Evolutionary conservation across 202 grass and related monocot species (phyloP), one percentile per base, ranked within the genome.

Genomic region (Panicum virgatum): DNA sequence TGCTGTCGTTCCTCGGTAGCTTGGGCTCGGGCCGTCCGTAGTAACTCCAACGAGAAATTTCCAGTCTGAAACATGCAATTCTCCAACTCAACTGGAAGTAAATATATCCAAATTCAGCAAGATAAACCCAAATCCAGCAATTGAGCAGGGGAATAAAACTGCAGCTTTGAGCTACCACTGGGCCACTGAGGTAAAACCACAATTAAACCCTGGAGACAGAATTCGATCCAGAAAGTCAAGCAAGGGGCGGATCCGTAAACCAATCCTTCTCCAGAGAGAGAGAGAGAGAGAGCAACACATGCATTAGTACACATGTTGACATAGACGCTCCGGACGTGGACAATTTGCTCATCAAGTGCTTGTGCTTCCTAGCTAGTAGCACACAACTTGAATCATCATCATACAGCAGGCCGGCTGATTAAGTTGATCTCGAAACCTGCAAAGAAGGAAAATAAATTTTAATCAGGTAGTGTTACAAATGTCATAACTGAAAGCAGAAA

Each of bases 341-440:
- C 20, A 75, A 63, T 45, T 9, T 80, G 22, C 40, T 46, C 26
- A 79, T 56, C 34, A 65, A 64, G 23, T 48, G 46, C 50, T 18
- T 26, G 52, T 80, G 81, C 81, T 88, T 62, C n/a, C 19, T 43
- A 46, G 69, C 76, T n/a, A n/a, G n/a, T n/a, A n/a, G n/a, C n/a
- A 69, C 66, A 46, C 54, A 62, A 53, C 43, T 69, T 74, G 61
- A 68, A 76, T 69, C 44, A 57, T 84, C 43, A 53, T 48, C n/a
- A n/a, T n/a, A 15, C 5, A 12, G 6, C 43, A 19, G 30, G 62
- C 45, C 34, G 69, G 63, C 20, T 66, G 36, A 75, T 85, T 60
- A 89, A 75, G 61, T 52, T 26, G 83, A 67, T 59, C 79, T 89
- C 10, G 73, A 82, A 67, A 89, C 87, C 87, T 89, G n/a, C 12